These are phyloP conservation scores for Caloboletus firmus DNA, from an alignment of 1,284 basidiomycete genomes.

Conservation along the genomic window DNA sequence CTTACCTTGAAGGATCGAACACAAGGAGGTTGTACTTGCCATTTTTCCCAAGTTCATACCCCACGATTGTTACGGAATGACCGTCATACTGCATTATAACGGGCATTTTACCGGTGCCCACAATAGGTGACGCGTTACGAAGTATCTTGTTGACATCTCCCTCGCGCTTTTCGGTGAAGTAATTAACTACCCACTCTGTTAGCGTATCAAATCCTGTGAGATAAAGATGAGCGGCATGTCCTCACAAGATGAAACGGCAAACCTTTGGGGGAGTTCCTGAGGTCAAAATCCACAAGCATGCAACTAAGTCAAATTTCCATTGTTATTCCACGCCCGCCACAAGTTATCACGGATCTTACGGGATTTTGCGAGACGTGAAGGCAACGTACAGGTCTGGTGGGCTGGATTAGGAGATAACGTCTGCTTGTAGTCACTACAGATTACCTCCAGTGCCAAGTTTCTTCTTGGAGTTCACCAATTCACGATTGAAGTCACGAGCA, in stretches of 20 bases:
- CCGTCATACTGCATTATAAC: slow-evolving; percentile 79
- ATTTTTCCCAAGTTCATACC: slow-evolving; percentile 66
- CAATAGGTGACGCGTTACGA: slow-evolving; percentile 48
- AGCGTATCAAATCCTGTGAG: slow-evolving; percentile 39
- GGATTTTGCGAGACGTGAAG: slow-evolving; percentile 72
- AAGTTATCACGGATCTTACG: slow-evolving; percentile 48
- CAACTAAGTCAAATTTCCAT: slow-evolving; percentile 41
- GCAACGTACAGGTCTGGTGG: slow-evolving; percentile 48
- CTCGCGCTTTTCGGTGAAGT: slow-evolving; percentile 51
- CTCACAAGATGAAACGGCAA: slow-evolving; percentile 4
- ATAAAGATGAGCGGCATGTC: not conserved
- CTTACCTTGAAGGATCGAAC: slow-evolving; percentile 77
- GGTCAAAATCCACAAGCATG: slow-evolving; percentile 62
- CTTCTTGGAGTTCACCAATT: slow-evolving; percentile 63
- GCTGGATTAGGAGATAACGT: not conserved
- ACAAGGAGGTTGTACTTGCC: slow-evolving; percentile 64
- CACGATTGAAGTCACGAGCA: slow-evolving; percentile 53
- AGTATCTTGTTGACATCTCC: slow-evolving; percentile 50
- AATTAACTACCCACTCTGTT: slow-evolving; percentile 64
- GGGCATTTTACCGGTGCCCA: slow-evolving; percentile 66
- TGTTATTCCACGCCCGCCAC: not conserved
- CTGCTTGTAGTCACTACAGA: slow-evolving; percentile 1
- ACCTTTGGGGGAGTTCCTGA: slow-evolving; percentile 44
- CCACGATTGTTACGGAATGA: slow-evolving; percentile 83
- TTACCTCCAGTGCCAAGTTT: slow-evolving; percentile 81